A percentile compares a stretch with the other conserved stretches of the same genome.
These are phyloP conservation scores for Aspergillus carbonarius DNA, from an alignment of 2,329 filamentous ascomycete genomes.

Conservation along the genomic window DNA sequence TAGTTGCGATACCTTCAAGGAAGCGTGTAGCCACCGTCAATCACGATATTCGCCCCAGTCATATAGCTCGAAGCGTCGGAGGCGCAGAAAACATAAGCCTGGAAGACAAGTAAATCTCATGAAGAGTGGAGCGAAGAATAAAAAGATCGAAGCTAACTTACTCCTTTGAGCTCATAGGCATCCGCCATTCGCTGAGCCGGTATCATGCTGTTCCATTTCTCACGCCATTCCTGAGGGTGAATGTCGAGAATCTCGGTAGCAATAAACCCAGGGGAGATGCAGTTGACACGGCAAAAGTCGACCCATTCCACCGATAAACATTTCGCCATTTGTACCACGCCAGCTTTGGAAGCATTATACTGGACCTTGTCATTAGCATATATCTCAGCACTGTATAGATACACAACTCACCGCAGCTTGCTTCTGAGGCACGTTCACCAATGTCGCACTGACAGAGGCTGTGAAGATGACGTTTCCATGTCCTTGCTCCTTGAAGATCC, in stretches of 20 bases:
- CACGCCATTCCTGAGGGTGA: slow-evolving; percentile 31
- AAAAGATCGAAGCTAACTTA: slow-evolving; percentile 11
- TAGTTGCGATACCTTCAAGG: slow-evolving; percentile 15
- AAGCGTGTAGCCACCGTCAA: slow-evolving; percentile 50
- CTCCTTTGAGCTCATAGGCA: slow-evolving; percentile 41
- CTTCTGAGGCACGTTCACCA: slow-evolving; percentile 43
- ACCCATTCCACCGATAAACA: slow-evolving; percentile 43
- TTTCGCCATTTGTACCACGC: slow-evolving; percentile 38
- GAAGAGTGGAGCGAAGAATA: not conserved
- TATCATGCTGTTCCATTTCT: slow-evolving; percentile 42
- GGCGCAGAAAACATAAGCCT: slow-evolving; percentile 36
- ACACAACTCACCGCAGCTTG: slow-evolving; percentile 30
- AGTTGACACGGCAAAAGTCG: slow-evolving; percentile 42
- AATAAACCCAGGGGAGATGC: slow-evolving; percentile 43
- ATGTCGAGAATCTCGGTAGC: slow-evolving; percentile 40
- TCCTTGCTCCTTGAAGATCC: slow-evolving; percentile 38
- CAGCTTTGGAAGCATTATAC: slow-evolving; percentile 42
- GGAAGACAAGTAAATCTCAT: not conserved
- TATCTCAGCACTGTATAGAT: not conserved
- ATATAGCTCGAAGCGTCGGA: slow-evolving; percentile 51
- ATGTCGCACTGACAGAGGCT: slow-evolving; percentile 36
- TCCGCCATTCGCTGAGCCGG: slow-evolving; percentile 40
- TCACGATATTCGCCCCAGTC: slow-evolving; percentile 49
- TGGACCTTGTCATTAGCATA: not conserved
- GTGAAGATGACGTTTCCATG: slow-evolving; percentile 42